These are phyloP conservation scores for Sphenostylis stenocarpa DNA, from an alignment of 306 rosid species.

Conservation along the genomic window DNA sequence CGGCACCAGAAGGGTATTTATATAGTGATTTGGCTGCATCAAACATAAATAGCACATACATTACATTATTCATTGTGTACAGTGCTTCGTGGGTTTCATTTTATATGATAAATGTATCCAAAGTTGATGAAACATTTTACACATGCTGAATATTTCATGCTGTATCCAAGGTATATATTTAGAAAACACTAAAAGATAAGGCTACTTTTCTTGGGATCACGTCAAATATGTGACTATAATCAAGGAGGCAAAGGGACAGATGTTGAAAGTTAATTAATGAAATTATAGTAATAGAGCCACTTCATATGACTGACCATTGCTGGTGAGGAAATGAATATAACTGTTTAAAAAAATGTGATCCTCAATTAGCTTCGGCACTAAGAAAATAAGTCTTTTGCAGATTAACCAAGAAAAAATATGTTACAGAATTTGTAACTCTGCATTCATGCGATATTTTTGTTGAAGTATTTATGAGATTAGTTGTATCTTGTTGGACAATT, in stretches of 20 bases:
- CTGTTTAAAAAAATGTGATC: background rate
- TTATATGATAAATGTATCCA: background rate
- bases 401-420: background rate
- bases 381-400: background rate
- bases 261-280: background rate
- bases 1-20: constrained; percentile 80
- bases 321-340: background rate
- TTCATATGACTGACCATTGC: background rate
- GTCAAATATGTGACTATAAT: constrained; percentile 6
- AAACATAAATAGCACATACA: constrained; percentile 13
- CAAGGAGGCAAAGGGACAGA: background rate
- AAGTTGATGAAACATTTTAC: constrained; percentile 6
- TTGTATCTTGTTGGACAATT: no score
- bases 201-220: background rate
- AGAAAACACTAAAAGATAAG: background rate
- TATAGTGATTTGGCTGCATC: constrained; percentile 71
- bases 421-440: background rate
- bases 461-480: no score
- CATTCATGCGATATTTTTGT: constrained; percentile 7
- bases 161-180: background rate
- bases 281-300: background rate
- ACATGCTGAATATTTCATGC: background rate
- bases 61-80: constrained; percentile 2
- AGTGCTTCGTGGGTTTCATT: background rate
- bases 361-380: constrained; percentile 8